Evolutionary conservation across 371 early-diverging fungal genomes (phyloP).

Genomic region (Circinella umbellata): DNA sequence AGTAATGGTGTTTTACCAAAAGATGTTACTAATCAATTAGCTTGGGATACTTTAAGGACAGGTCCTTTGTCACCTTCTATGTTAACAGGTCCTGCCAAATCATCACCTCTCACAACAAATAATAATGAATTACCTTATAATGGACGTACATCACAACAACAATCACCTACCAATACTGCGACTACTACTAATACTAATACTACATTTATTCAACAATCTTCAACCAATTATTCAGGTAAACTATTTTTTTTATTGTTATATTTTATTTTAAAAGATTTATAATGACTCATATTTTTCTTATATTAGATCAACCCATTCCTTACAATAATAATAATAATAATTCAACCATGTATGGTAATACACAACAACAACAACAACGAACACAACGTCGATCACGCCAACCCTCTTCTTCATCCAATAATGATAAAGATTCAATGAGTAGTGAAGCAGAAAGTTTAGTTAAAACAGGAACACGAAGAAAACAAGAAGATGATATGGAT

Average conservation of each 20-base stretch:
- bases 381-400: conserved; percentile 2
- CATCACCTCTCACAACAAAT: conserved; percentile 8
- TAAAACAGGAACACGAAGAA: conserved; percentile 1
- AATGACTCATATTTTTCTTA: not conserved
- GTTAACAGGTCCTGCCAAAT: conserved; percentile 68
- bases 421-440: not conserved
- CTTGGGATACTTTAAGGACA: conserved; percentile 71
- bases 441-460: not conserved
- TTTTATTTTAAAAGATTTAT: not conserved
- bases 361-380: not conserved
- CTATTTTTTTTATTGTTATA: too few relatives aligned
- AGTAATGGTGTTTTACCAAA: conserved; percentile 46
- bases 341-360: conserved; percentile 1
- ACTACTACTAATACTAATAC: too few relatives aligned
- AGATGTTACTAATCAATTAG: conserved; percentile 51
- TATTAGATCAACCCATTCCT: not conserved
- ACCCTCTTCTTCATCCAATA: not conserved
- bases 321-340: not conserved
- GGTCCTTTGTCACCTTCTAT: conserved; percentile 81
- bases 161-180: not conserved
- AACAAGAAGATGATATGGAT: not conserved
- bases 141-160: conserved; percentile 19
- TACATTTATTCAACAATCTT: not conserved
- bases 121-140: not conserved
- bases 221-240: not conserved